Base-by-base conservation (phyloP, 2,329 filamentous ascomycete genomes). In the Diplodia sapinea region DNA sequence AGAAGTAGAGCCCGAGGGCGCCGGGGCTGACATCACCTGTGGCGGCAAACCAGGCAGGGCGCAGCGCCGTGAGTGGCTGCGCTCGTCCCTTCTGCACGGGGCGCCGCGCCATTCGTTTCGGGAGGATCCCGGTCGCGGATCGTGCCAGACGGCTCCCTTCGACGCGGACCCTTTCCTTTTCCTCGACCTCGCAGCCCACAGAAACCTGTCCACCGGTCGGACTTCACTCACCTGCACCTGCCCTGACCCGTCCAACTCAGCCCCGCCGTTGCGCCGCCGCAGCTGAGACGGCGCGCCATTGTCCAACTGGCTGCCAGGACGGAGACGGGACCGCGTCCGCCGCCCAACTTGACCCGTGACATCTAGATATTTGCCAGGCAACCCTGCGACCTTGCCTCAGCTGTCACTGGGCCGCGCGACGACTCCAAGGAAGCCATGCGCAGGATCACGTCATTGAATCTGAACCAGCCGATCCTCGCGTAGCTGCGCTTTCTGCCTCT, bases 131-230 rank as follows among this genome's bases (percentile, higher is more conserved):
- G 33, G 55, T 50, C 55, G 55, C n/a, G 40, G 65, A 67, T 67
- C 65, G 56, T 43, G 33, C 62, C 20, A 29, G 50, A 40, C 49
- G 52, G 49, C 49, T 65, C 62, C 62, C 62, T 65, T 65, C 62
- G n/a, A 63, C 47, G 56, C 59, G 59, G 59, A 63, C 59, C 59
- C 59, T 63, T 63, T 51, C 50, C 62, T 54, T 65, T 54, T 54
- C 62, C 62, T 64, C 61, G 56, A 61, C 56, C 17, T 49, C 40
- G 56, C 56, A 49, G 56, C 56, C 59, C 43, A 38, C 29, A 47
- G 31, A 47, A 63, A 29, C 59, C 59, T 31, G 40, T 12, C 59
- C 43, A 23, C 43, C 59, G 17, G 43, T 51, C 59, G n/a, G n/a
- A 33, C 12, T 31, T 40, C 59, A 12, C 47, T 31, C 59, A 49